Evolutionary conservation across 2,329 filamentous ascomycete species (phyloP), one percentile per base, ranked within the genome.

Genomic region (Monosporascus ibericus): DNA sequence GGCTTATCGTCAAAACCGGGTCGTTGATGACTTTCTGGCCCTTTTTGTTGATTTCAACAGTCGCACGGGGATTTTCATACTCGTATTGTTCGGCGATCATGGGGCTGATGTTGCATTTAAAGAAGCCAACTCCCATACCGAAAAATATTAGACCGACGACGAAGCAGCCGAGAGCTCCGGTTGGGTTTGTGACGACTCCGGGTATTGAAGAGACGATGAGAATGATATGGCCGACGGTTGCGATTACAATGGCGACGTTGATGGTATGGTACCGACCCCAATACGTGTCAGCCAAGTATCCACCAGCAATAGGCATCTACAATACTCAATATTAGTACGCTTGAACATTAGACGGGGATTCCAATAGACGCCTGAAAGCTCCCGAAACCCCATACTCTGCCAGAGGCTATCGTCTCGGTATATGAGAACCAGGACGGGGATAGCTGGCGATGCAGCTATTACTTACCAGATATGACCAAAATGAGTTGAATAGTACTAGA

Each of bases 41-140:
- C 8, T 68, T 75, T 44, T 75, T 69, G 2, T 75, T 64, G 9
- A 71, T 75, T 47, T 74, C 70, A 46, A 85, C 73, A 42, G 72
- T 70, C 22, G 78, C 71, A 50, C 74, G 76, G 1, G 76, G 75
- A 17, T 77, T 71, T 2, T 68, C 71, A 11, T 49, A 48, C 49
- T 64, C 61, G 57, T 81, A 77, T 60, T 86, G 82, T 59, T 86
- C 83, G 6, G 80, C 81, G 52, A 86, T 79, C 49, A 85, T 68
- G 2, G 82, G 81, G 0, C 81, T 80, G 44, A 88, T 85, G 59
- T 88, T 86, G 39, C 79, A 75, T 68, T 87, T 87, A 74, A 86
- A 85, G 52, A 82, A 81, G 51, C 84, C 83, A 2, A 82, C 84
- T 25, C 83, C 84, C 3, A 85, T 63, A 3, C 81, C 82, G 63